Evolutionary conservation across 495 filamentous ascomycete genomes (phyloP).

Genomic region (Aeminium ludgeri): DNA sequence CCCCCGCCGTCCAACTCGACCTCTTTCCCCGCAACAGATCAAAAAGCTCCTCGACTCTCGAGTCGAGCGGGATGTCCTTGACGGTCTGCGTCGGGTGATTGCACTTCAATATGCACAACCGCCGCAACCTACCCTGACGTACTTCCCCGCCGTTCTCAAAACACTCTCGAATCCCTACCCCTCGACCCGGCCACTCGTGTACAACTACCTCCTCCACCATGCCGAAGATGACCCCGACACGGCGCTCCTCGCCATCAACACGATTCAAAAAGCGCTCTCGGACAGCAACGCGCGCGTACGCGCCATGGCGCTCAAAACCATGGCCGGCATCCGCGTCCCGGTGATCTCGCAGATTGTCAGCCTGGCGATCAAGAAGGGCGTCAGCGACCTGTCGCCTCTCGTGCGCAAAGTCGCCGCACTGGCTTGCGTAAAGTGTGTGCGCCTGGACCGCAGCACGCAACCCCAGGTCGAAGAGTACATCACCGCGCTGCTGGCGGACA

Average conservation of each 20-base stretch:
- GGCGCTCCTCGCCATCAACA: constrained; percentile 90
- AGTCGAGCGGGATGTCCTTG: constrained; percentile 80
- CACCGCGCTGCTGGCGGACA: constrained; percentile 60
- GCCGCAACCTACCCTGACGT: constrained; percentile 49
- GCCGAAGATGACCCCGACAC: constrained; percentile 90
- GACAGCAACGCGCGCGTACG: constrained; percentile 80
- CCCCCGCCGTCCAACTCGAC: constrained; percentile 32
- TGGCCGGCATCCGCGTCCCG: constrained; percentile 89
- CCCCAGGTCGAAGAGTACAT: constrained; percentile 74
- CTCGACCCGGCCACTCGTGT: constrained; percentile 93
- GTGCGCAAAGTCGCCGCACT: constrained; percentile 85
- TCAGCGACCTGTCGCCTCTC: constrained; percentile 82
- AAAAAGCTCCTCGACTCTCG: constrained; percentile 91
- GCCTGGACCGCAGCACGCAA: constrained; percentile 71
- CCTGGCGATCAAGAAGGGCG: constrained; percentile 79
- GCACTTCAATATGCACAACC: constrained; percentile 84
- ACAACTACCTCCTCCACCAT: constrained; percentile 92
- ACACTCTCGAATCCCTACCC: constrained; percentile 82
- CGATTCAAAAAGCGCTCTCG: constrained; percentile 90
- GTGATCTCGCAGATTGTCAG: constrained; percentile 99
- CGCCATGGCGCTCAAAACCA: constrained; percentile 78
- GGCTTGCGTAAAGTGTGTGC: constrained; percentile 94
- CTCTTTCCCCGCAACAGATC: constrained; percentile 44
- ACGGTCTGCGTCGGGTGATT: constrained; percentile 79
- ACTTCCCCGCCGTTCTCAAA: constrained; percentile 91